A percentile compares a stretch with the other conserved stretches of the same genome.
Evolutionary conservation across 2,329 filamentous ascomycete genomes (phyloP).

Genomic region (Colletotrichum euphorbiae): DNA sequence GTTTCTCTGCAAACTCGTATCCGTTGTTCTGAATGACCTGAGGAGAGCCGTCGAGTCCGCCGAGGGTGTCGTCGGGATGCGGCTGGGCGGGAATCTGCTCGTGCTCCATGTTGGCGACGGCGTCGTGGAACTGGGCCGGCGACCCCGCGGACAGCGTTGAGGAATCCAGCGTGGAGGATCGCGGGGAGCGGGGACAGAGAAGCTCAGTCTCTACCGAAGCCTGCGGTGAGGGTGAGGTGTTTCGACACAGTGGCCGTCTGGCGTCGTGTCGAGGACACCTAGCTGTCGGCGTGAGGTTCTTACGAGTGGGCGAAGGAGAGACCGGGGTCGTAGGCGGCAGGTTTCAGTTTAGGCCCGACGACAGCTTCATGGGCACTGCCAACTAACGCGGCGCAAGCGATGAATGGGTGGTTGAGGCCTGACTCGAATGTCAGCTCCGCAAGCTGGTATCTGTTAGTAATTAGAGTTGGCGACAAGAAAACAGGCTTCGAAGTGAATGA

Average conservation of each 20-base stretch:
- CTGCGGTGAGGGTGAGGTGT: conserved; percentile 35
- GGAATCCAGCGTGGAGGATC: conserved; percentile 62
- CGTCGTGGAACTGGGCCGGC: conserved; percentile 64
- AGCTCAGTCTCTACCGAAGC: conserved; percentile 40
- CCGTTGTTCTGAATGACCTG: conserved; percentile 52
- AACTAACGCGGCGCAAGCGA: conserved; percentile 7
- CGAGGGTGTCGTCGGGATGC: conserved; percentile 61
- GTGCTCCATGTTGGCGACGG: conserved; percentile 64
- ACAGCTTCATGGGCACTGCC: conserved; percentile 38
- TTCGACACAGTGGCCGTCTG: conserved; percentile 11
- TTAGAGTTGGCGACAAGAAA: conserved; percentile 28
- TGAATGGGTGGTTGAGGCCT: conserved; percentile 18
- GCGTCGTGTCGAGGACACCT: conserved; percentile 15
- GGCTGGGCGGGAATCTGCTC: conserved; percentile 52
- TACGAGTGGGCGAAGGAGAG: conserved; percentile 13
- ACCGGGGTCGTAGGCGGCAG: conserved; percentile 28
- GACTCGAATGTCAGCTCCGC: conserved; percentile 17
- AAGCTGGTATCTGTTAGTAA: conserved; percentile 4
- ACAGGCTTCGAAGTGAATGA: conserved; percentile 16
- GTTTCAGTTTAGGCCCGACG: conserved; percentile 38
- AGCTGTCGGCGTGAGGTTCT: conserved; percentile 17
- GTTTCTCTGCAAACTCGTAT: conserved; percentile 47
- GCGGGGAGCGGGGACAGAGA: conserved; percentile 34
- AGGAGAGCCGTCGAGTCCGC: conserved; percentile 61
- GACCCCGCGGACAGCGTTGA: conserved; percentile 61